Evolutionary conservation across 129 eudicot species (phyloP), one percentile per base, ranked within the genome.

Genomic region (Solidago caesia): DNA sequence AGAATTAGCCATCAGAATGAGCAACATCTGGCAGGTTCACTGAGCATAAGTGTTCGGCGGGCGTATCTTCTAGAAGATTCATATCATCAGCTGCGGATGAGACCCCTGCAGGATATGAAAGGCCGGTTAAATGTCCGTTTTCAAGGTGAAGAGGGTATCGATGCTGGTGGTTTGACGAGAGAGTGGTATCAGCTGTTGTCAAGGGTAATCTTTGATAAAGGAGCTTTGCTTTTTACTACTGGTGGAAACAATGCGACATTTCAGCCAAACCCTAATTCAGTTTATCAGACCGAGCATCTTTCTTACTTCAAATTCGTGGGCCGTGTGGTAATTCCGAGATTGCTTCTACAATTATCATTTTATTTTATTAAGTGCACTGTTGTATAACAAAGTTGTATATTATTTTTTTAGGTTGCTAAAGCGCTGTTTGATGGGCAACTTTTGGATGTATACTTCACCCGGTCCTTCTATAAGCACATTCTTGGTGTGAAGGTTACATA

Each of bases 161-260:
- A 64, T 64, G 69, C 69, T 39, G 69, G 69, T 64, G 69, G 69
- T 39, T n/a, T 64, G 47, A 64, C 69, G 39, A 64, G 69, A 64
- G 69, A 64, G 48, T 64, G 69, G 69, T 64, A 14, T 39, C 69
- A 64, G 47, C 8, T 64, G 6, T 64, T 64, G 48, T 64, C 69
- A 14, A n/a, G 69, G 69, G 69, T 64, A 9, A 64, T 64, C 11
- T 64, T 42, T 42, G 69, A 64, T 43, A 64, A 64, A 25, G 69
- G 69, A 41, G 69, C 69, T 39, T 42, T 64, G 47, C 69, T 64
- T 64, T 64, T 64, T 43, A 64, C 69, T 13, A 64, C 69, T 7
- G 69, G 47, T 64, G 69, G 69, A 64, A 64, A 64, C 27, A 5
- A 64, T 64, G 69, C 69, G 12, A 64, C 69, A 1, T 64, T 42